Evolutionary conservation across 768 basidiomycete genomes (phyloP), one percentile per base, ranked within the genome.

Genomic region (Hypsizygus marmoreus): DNA sequence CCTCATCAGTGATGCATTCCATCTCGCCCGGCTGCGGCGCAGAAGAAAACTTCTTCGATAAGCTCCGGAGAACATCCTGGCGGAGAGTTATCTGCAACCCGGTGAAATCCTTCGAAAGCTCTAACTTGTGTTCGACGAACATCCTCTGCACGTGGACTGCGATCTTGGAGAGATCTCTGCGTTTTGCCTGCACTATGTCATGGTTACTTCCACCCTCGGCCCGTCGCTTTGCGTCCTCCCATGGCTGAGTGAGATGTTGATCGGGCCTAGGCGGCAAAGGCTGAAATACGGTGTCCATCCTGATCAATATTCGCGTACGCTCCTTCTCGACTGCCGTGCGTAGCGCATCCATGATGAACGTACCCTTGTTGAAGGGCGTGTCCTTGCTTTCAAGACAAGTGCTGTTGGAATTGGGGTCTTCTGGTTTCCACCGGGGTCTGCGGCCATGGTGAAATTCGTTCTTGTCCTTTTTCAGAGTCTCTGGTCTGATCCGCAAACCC

Each of bases 1-100:
- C 60, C 4, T 56, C 58, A 26, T 68, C 62, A 29, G 60, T 57
- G 43, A 70, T 59, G 30, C 59, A 56, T 20, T 45, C 39, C 31
- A 72, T 40, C 1, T 62, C 55, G 3, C 51, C 53, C 7, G 47
- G 38, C 4, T 44, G 32, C 0, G 76, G 77, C 5, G 40, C 50
- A 7, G 62, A 53, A 7, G 56, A 46, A 49, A 80, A 81, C n/a
- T 60, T 52, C 37, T 59, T 58, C 1, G 81, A 79, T 20, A 77
- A 51, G 4, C 47, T 36, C 13, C 80, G 72, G 4, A 80, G 57
- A 9, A 62, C 54, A 48, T 82, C 77, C 49, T 82, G 80, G 6
- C 80, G 69, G 8, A 39, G 37, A 51, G 75, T 70, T 37, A 81
- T 81, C 1, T 61, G 57, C 6, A 61, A 56, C 0, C 50, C 48